Percentiles rank a stretch among this genome's conserved stretches.
Evolutionary conservation across 768 basidiomycete genomes (phyloP).

Genomic region (Paxillus ammoniavirescens): DNA sequence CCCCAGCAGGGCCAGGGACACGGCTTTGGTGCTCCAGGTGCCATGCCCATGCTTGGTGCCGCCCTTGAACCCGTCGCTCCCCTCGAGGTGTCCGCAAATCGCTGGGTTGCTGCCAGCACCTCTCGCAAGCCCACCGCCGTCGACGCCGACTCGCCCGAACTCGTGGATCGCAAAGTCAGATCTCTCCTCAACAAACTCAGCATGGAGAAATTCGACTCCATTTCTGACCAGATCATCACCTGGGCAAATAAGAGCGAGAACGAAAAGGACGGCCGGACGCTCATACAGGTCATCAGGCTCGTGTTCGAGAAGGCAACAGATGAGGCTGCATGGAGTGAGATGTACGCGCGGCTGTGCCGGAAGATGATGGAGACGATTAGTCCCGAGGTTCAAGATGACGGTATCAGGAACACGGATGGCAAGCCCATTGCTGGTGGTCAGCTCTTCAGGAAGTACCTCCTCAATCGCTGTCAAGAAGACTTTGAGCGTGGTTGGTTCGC

Average conservation of each 20-base stretch:
- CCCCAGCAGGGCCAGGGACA: slow-evolving; percentile 39
- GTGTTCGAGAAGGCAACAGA: slow-evolving; percentile 98
- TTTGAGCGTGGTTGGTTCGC: slow-evolving; percentile 95
- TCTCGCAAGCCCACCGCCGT: slow-evolving; percentile 40
- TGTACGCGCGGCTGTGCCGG: slow-evolving; percentile 94
- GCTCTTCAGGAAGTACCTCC: slow-evolving; percentile 94
- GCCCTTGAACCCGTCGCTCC: slow-evolving; percentile 71
- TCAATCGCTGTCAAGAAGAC: slow-evolving; percentile 96
- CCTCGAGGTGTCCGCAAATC: slow-evolving; percentile 74
- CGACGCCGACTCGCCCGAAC: slow-evolving; percentile 72
- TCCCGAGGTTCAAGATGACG: slow-evolving; percentile 83
- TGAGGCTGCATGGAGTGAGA: slow-evolving; percentile 93
- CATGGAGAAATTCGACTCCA: slow-evolving; percentile 94
- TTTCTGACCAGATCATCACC: slow-evolving; percentile 90
- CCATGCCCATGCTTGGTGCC: slow-evolving; percentile 26
- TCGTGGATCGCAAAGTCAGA: slow-evolving; percentile 93
- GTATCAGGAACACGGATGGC: slow-evolving; percentile 76
- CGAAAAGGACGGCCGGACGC: slow-evolving; percentile 90
- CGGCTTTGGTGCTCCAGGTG: slow-evolving; percentile 29
- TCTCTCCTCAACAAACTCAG: slow-evolving; percentile 91
- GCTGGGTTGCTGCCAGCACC: slow-evolving; percentile 61
- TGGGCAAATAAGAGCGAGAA: slow-evolving; percentile 95
- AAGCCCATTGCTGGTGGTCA: slow-evolving; percentile 91
- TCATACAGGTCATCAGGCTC: slow-evolving; percentile 93
- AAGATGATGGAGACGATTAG: slow-evolving; percentile 96